Evolutionary conservation across 2,329 filamentous ascomycete genomes (phyloP).

Genomic region (Penicillium glabrum): DNA sequence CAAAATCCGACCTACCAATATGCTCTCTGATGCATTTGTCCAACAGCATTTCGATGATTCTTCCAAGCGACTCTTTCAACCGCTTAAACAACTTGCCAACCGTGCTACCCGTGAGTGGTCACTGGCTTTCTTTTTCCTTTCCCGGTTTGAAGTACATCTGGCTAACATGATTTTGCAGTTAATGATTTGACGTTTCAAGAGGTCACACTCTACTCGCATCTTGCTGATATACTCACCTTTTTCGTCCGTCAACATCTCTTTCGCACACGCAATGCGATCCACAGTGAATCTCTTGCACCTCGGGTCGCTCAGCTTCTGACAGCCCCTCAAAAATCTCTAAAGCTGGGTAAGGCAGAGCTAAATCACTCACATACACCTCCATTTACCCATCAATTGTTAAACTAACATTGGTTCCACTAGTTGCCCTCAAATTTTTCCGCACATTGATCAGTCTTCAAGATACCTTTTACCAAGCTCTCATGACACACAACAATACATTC

Average conservation of each 20-base stretch:
- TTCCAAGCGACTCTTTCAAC: constrained; percentile 80
- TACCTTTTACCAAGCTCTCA: constrained; percentile 84
- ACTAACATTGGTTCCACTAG: constrained; percentile 44
- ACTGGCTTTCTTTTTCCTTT: not conserved
- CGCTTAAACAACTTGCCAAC: constrained; percentile 75
- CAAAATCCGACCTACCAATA: constrained; percentile 63
- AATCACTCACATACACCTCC: not conserved
- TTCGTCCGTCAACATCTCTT: constrained; percentile 87
- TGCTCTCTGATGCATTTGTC: constrained; percentile 82
- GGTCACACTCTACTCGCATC: constrained; percentile 84
- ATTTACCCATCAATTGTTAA: not conserved
- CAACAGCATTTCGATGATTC: constrained; percentile 87
- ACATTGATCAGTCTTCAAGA: constrained; percentile 82
- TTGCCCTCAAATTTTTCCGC: constrained; percentile 90
- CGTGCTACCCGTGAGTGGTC: constrained; percentile 52
- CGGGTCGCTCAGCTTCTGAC: constrained; percentile 79
- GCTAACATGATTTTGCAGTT: constrained; percentile 43
- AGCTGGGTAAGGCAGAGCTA: constrained; percentile 65
- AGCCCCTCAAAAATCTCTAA: constrained; percentile 86
- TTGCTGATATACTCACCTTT: constrained; percentile 91
- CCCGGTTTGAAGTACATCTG: not conserved
- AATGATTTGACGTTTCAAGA: constrained; percentile 76
- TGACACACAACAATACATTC: constrained; percentile 78
- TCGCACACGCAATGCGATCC: constrained; percentile 83
- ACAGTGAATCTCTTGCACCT: constrained; percentile 73